Conservation (phyloP, 108 stramenopile genomes). For the Schizochytrium sp. region DNA sequence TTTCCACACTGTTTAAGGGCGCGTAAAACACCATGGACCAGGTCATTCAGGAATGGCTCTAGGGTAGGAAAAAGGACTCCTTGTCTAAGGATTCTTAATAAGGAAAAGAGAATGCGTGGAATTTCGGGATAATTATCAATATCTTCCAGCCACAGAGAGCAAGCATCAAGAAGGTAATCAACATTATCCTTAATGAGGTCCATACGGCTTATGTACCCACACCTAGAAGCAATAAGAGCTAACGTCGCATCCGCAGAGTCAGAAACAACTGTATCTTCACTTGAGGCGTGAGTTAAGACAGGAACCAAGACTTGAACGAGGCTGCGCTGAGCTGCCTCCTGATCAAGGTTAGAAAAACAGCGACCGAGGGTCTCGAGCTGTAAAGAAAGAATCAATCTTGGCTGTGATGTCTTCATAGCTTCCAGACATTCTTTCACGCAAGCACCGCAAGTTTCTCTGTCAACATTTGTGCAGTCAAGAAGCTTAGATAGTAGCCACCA, state of each 20-base stretch:
- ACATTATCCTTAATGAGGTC: background rate
- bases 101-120: background rate
- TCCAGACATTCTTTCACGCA: background rate
- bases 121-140: background rate
- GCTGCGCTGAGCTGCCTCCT: background rate
- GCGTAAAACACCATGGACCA: background rate
- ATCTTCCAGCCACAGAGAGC: conserved; percentile 1
- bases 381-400: background rate
- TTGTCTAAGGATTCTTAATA: background rate
- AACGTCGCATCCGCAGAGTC: background rate
- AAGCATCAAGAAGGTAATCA: conserved; percentile 26
- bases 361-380: conserved; percentile 7
- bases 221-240: background rate
- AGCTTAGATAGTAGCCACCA: background rate
- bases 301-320: conserved; percentile 4
- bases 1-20: background rate
- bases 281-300: background rate
- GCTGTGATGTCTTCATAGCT: background rate
- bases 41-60: background rate
- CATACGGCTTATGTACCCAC: background rate
- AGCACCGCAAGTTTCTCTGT: background rate
- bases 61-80: background rate
- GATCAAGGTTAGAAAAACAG: background rate
- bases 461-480: background rate
- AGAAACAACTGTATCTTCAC: background rate